Evolutionary conservation across 1,139 yeast species (phyloP), one percentile per base, ranked within the genome.

Genomic region (Yamadazyma aaseri): DNA sequence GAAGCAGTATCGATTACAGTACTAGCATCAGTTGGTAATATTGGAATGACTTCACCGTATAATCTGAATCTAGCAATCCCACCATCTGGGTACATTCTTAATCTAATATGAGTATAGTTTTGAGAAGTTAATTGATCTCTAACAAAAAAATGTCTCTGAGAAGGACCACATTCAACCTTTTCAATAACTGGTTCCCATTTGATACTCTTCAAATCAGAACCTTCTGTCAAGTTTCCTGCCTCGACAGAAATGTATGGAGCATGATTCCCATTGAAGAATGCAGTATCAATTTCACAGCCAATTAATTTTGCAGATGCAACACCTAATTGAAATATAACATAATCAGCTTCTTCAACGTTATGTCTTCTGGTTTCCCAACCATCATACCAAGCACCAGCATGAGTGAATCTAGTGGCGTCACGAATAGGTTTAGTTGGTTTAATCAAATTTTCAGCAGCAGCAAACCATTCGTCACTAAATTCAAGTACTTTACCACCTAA

Each of bases 311-410:
- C 96, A 26, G 86, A 76, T 6, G 87, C 69, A 11, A 90, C 97
- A 9, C 97, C 97, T 53, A 86, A 69, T 56, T 78, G 73, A 58
- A 90, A 65, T 26, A 86, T 68, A 18, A 85, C 96, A 85, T 90
- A 89, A 53, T 90, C 97, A 27, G 86, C 85, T 37, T 79, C 87
- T 41, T 71, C 83, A 2, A 77, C 63, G 59, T 90, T 90, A 67
- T 90, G 97, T 61, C 97, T 76, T 57, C 97, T 74, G 15, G 97
- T 89, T 60, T 90, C 97, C 97, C 97, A 90, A 11, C 97, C 97
- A 50, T 90, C 97, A 55, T 86, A 90, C 96, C 97, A 89, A 5
- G 96, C 96, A 35, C 97, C 97, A 4, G 90, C 77, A 44, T 77
- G 83, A 4, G 84, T 78, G 60, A 86, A 90, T 50, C 74, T 70